Base-by-base conservation (phyloP, 2,329 filamentous ascomycete species). In the Hypoxylon sp. region DNA sequence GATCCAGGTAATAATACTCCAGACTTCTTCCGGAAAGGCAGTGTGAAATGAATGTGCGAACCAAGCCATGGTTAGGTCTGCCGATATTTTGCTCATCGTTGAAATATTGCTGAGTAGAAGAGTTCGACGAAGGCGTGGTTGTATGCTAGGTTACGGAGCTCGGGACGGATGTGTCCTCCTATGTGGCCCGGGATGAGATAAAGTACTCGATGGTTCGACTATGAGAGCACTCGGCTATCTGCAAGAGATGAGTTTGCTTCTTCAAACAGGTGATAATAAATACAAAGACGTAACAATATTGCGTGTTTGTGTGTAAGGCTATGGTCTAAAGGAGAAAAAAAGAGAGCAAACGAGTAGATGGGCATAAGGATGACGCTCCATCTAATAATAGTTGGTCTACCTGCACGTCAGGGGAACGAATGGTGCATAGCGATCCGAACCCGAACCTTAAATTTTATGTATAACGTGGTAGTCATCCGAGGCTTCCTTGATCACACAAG, bases 1-100 rank as follows among this genome's bases (percentile, higher is more conserved):
- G 46, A 77, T 70, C 76, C 77, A 78, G 50, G 72, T 59, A 47
- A 79, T 71, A 29, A 75, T 51, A 62, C 24, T 73, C 76, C 76
- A 79, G 47, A 78, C 31, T 9, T 66, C 57, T 10, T 71, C 68
- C 13, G 67, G 66, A 19, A 75, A 33, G 22, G 67, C 53, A 9
- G 66, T 63, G 39, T 69, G 74, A 17, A 76, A 50, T 19, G 61
- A 65, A 35, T 75, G 74, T 17, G 63, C 57, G 44, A 75, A 62
- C 72, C 73, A 73, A 48, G 66, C 53, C 60, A 75, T 71, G 55
- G 66, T 59, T 13, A 71, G 26, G 51, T 73, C 74, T 47, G 70
- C 66, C 3, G 71, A 55, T 60, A 67, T 48, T 46, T 69, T 75
- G 53, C 55, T 60, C 67, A 71, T 70, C 24, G 58, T 63, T 58